Conservation (phyloP, 371 early-diverging fungal species). For the Mortierella sp. region DNA sequence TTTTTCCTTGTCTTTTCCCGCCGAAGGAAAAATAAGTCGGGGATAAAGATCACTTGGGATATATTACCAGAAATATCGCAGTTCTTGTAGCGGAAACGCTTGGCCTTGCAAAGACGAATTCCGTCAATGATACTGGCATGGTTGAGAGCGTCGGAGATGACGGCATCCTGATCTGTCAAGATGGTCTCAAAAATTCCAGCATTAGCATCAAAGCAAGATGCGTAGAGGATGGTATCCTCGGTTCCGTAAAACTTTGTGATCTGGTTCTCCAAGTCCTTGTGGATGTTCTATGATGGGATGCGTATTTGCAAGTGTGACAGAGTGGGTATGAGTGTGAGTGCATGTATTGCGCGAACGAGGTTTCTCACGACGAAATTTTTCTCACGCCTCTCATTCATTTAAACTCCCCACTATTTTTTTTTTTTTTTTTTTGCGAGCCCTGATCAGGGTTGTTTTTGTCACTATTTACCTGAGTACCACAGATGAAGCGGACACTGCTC, state of each 20-base stretch:
- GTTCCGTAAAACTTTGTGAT: slow-evolving; percentile 68
- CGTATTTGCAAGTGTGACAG: not conserved
- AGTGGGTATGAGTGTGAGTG: not conserved
- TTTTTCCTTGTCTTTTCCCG: too few relatives aligned
- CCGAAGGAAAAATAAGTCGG: too few relatives aligned
- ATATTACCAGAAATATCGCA: slow-evolving; percentile 61
- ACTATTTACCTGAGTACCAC: slow-evolving; percentile 66
- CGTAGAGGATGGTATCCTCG: slow-evolving; percentile 72
- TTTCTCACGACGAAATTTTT: not conserved
- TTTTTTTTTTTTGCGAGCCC: not conserved
- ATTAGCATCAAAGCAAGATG: slow-evolving; percentile 78
- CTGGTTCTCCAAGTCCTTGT: slow-evolving; percentile 71
- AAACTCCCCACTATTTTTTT: not conserved
- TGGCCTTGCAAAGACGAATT: slow-evolving; percentile 72
- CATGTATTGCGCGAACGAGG: too few relatives aligned
- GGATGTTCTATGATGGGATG: slow-evolving; percentile 56
- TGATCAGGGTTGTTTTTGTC: not conserved
- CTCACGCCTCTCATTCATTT: slow-evolving; percentile 3
- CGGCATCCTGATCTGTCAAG: slow-evolving; percentile 68
- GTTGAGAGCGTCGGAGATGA: slow-evolving; percentile 74
- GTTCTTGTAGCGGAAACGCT: slow-evolving; percentile 70
- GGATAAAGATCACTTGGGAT: not conserved
- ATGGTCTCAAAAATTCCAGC: slow-evolving; percentile 76
- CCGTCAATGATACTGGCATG: slow-evolving; percentile 79
- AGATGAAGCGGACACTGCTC: slow-evolving; percentile 75